Evolutionary conservation across 306 rosid species (phyloP).

Genomic region (Abrus precatorius): DNA sequence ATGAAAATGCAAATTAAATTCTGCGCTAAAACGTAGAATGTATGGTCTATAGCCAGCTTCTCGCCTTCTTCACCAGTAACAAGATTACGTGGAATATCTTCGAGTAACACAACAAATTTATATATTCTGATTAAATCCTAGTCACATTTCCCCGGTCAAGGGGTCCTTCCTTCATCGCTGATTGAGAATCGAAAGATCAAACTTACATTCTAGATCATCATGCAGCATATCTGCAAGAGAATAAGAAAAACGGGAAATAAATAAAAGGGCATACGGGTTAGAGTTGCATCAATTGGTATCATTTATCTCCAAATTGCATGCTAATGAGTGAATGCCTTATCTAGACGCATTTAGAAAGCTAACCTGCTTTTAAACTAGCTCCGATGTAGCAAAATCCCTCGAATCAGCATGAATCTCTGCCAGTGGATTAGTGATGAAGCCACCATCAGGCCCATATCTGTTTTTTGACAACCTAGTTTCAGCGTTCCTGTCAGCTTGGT

Average conservation of each 20-base stretch:
- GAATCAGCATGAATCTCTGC: constrained; percentile 70
- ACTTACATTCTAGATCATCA: constrained; percentile 46
- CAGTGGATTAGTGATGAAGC: constrained; percentile 87
- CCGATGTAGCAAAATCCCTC: constrained; percentile 52
- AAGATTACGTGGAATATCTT: constrained; percentile 24
- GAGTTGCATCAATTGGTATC: constrained; percentile 19
- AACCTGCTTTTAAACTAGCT: constrained; percentile 55
- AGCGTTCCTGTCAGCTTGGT: constrained; percentile 53
- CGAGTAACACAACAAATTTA: constrained; percentile 31
- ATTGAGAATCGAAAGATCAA: constrained; percentile 39
- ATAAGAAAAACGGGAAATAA: constrained; percentile 3
- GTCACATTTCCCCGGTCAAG: constrained; percentile 29
- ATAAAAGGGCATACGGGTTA: constrained; percentile 13
- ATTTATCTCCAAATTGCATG: constrained; percentile 13
- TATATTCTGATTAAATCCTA: constrained; percentile 35
- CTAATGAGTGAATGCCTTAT: not conserved
- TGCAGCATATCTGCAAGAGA: constrained; percentile 48
- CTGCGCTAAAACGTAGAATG: constrained; percentile 37
- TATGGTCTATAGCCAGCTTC: constrained; percentile 34
- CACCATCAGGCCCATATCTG: constrained; percentile 66
- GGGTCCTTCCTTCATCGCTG: constrained; percentile 39
- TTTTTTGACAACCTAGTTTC: constrained; percentile 59
- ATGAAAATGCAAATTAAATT: constrained; percentile 36
- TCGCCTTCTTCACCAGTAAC: constrained; percentile 31
- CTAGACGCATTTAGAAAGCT: constrained; percentile 4